Base-by-base conservation (phyloP, 495 filamentous ascomycete species). In the Penicillium chermesinum region DNA sequence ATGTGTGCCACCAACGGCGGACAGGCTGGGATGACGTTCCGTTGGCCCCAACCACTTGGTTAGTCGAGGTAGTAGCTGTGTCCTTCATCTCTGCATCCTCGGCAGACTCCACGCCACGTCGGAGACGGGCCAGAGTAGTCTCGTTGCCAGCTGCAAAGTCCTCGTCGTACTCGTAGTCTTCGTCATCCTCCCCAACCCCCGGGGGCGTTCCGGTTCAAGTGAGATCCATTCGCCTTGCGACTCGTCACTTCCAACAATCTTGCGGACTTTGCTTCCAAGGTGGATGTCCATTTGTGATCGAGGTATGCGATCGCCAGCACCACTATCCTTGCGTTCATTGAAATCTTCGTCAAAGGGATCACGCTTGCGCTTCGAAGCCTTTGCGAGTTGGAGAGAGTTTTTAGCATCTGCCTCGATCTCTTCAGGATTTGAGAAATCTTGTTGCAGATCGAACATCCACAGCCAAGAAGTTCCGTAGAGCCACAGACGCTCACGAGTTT, bases 391-490 rank as follows among this genome's bases (percentile, higher is more conserved):
- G 21, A 48, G 45, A 12, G 56, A 54, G 19, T 41, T 18, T 19
- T 57, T 63, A 38, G 32, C 52, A 41, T 60, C 62, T 10, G 53
- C 51, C 18, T 56, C 56, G 36, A 61, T 49, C 32, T 69, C 62
- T 6, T 65, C 64, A 4, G 58, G 50, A 2, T 69, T 57, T 0
- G 75, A 77, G 41, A 95, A 73, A 58, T 97, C 85, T 44, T 78
- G 77, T 5, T 77, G 77, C 4, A 95, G 59, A 63, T 97, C 89
- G 49, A 97, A 80, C 91, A 97, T 97, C 77, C 86, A 95, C 44
- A 99, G 61, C 79, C 89, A 96, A 0, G 79, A 80, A 7, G 75
- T 74, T 9, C 89, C 91, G 62, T 91, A 96, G 7, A 96, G 63
- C 90, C 93, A 97, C 2, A 91, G 65, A 4, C 90, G 76, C 44